Evolutionary conservation across 73 alveolate genomes (phyloP).

Genomic region (Diophrys appendiculata): DNA sequence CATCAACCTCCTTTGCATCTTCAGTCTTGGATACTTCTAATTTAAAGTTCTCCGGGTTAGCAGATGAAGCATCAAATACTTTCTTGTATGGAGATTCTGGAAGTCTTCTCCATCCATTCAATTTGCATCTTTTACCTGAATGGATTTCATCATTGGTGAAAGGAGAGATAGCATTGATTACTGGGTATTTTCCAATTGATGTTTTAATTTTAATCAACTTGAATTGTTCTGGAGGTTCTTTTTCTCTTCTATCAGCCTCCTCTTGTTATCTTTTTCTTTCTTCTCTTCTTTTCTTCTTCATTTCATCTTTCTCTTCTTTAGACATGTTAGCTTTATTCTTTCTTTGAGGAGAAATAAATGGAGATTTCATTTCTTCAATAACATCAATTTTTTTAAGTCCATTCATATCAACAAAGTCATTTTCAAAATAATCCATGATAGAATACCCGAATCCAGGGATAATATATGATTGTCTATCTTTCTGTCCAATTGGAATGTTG

Average conservation of each 20-base stretch:
- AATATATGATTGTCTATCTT: slow-evolving; percentile 46
- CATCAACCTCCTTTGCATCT: slow-evolving; percentile 2
- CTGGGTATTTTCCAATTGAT: slow-evolving; percentile 66
- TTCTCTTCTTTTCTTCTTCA: slow-evolving; percentile 47
- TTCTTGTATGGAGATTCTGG: slow-evolving; percentile 23
- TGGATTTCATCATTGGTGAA: slow-evolving; percentile 76
- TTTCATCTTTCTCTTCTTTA: slow-evolving; percentile 50
- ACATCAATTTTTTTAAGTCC: slow-evolving; percentile 34
- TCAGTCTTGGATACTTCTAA: slow-evolving; percentile 3
- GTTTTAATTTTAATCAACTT: slow-evolving; percentile 67
- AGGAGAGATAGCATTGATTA: slow-evolving; percentile 55
- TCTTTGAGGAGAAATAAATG: slow-evolving; percentile 54
- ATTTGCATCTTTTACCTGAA: slow-evolving; percentile 71
- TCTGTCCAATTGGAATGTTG: slow-evolving; percentile 19
- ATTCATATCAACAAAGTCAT: slow-evolving; percentile 69
- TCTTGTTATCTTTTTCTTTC: slow-evolving; percentile 52
- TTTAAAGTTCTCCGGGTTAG: background rate
- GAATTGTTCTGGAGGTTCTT: slow-evolving; percentile 66
- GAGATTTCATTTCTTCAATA: slow-evolving; percentile 69
- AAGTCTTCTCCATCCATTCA: slow-evolving; percentile 65
- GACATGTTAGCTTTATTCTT: slow-evolving; percentile 53
- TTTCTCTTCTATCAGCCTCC: slow-evolving; percentile 67
- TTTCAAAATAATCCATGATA: slow-evolving; percentile 70
- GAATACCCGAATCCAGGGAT: slow-evolving; percentile 83
- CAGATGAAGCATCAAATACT: background rate